These are phyloP conservation scores for Fusarium sp. DNA, from an alignment of 2,329 filamentous ascomycete species.

Conservation along the genomic window DNA sequence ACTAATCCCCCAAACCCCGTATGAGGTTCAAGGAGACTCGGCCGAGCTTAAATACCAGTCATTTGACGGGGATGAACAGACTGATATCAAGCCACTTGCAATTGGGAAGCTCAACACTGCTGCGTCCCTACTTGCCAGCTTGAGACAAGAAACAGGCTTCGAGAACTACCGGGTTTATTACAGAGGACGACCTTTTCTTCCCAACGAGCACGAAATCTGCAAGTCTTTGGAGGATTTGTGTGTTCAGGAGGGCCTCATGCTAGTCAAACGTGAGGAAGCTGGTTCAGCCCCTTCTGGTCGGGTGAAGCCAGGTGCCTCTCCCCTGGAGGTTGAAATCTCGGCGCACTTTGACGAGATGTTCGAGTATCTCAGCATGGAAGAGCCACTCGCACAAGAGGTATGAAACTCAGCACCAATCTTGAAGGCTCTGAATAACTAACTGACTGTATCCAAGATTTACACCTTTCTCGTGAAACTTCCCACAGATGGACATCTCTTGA, in stretches of 20 bases:
- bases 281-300: slow-evolving; percentile 56
- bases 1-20: slow-evolving; percentile 63
- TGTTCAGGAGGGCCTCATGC: slow-evolving; percentile 72
- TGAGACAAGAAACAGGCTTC: slow-evolving; percentile 79
- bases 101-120: slow-evolving; percentile 80
- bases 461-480: slow-evolving; percentile 78
- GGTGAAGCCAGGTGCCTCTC: slow-evolving; percentile 65
- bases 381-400: slow-evolving; percentile 76
- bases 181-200: slow-evolving; percentile 73
- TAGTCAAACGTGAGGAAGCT: slow-evolving; percentile 72
- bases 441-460: slow-evolving; percentile 67
- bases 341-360: slow-evolving; percentile 88
- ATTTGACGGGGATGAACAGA: slow-evolving; percentile 72
- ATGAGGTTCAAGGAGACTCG: slow-evolving; percentile 70
- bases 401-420: slow-evolving; percentile 18
- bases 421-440: neutral
- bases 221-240: slow-evolving; percentile 77
- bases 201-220: slow-evolving; percentile 69
- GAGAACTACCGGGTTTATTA: slow-evolving; percentile 81
- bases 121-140: slow-evolving; percentile 73
- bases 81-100: slow-evolving; percentile 70
- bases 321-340: slow-evolving; percentile 82
- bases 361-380: slow-evolving; percentile 80
- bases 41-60: slow-evolving; percentile 80
- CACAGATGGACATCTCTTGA: slow-evolving; percentile 71